Evolutionary conservation across 2,329 filamentous ascomycete genomes (phyloP), one percentile per base, ranked within the genome.

Genomic region (Septoria linicola): DNA sequence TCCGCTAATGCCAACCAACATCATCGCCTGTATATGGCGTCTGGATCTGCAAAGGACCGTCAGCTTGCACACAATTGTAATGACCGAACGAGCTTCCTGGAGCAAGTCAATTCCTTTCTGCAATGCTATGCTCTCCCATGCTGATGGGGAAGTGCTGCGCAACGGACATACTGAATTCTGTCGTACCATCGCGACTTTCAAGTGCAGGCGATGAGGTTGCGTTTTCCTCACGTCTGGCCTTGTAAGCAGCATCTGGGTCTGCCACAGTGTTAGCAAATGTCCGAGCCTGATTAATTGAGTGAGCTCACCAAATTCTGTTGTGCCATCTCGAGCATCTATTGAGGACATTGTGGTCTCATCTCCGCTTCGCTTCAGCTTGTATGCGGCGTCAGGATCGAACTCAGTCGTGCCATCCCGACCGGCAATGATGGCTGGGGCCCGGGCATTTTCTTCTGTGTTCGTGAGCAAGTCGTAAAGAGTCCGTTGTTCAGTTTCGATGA

Each of bases 201-300:
- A 43, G 16, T 17, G n/a, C 30, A 23, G 14, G 19, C 25, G 5
- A 10, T 10, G 10, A 27, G 10, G 10, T 5, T 10, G 5, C 23
- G 23, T 10, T 27, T 10, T 27, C 23, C 23, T 27, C 23, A 5
- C 32, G 21, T 37, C 44, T 41, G 27, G 30, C 34, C 43, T 39
- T 52, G 32, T 53, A 53, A 17, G 37, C 46, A n/a, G 45, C 51
- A 25, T 54, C 51, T 10, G 51, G 23, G 30, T 54, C 51, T 48
- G 27, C 41, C 23, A 23, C 25, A 21, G 45, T 17, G 34, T 30
- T 42, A 31, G 39, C 25, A 25, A 25, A 17, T 16, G 14, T 20
- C 20, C 42, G 19, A 45, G 30, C n/a, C 20, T 19, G 17, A 31
- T 45, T 10, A 2, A 19, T 10, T 16, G 41, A 34, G 5, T 16